phyloP scores from a whole-genome alignment of 2,329 filamentous ascomycete species.

The Exophiala spinifera region DNA sequence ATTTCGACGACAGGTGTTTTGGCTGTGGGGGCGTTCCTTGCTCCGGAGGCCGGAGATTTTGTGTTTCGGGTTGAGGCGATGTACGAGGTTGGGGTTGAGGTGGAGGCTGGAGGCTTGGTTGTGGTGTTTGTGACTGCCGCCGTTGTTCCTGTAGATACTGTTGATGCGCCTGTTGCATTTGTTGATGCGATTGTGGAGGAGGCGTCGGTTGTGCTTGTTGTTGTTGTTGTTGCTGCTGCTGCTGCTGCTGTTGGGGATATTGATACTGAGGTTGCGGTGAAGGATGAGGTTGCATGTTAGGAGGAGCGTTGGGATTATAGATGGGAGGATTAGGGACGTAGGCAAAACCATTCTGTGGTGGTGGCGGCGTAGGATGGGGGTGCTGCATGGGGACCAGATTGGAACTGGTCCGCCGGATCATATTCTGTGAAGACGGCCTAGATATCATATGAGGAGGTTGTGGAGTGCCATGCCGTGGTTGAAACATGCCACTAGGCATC shows the following conservation, averaged over 20 bases:
- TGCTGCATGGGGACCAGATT: conserved; percentile 66
- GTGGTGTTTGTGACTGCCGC: conserved; percentile 63
- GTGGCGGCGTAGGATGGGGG: conserved; percentile 60
- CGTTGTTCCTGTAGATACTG: conserved; percentile 74
- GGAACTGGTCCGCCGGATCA: conserved; percentile 70
- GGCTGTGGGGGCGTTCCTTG: conserved; percentile 51
- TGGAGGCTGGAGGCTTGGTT: conserved; percentile 56
- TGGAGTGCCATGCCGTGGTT: conserved; percentile 73
- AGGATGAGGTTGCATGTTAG: conserved; percentile 34
- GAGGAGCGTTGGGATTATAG: conserved; percentile 65
- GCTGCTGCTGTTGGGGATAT: conserved; percentile 30
- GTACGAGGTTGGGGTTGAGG: conserved; percentile 49
- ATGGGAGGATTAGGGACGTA: conserved; percentile 85
- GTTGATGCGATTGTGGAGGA: conserved; percentile 41
- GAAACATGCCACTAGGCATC: conserved; percentile 73
- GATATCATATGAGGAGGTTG: conserved; percentile 69
- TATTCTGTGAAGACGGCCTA: conserved; percentile 75
- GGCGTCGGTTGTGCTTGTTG: conserved; percentile 48
- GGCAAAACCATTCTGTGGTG: conserved; percentile 66
- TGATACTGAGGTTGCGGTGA: conserved; percentile 37
- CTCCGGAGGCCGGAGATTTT: conserved; percentile 32
- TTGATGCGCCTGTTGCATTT: conserved; percentile 57
- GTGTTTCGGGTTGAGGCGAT: conserved; percentile 39
- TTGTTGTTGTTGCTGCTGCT: conserved; percentile 39
- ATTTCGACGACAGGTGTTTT: conserved; percentile 65